Conservation (phyloP, 2,329 filamentous ascomycete genomes). For the Stemphylium beticola region DNA sequence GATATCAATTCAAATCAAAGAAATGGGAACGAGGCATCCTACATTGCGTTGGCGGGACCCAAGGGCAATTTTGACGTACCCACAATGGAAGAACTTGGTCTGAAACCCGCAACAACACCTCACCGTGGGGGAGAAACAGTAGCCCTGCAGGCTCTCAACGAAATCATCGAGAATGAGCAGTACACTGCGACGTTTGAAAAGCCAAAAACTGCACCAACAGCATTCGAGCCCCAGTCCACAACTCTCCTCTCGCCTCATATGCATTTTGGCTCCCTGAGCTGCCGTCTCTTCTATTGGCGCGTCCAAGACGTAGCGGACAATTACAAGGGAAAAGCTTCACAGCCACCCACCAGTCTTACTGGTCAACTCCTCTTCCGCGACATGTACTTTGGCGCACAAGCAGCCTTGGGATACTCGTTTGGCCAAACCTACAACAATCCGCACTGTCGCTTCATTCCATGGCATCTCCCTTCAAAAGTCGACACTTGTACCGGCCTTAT, state of each 20-base stretch:
- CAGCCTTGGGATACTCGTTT: constrained; percentile 68
- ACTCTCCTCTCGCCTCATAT: constrained; percentile 75
- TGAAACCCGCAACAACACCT: constrained; percentile 65
- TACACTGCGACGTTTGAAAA: constrained; percentile 79
- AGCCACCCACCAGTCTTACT: constrained; percentile 70
- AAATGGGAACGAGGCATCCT: constrained; percentile 62
- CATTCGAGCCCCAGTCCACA: constrained; percentile 74
- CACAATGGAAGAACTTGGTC: constrained; percentile 72
- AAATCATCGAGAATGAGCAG: constrained; percentile 65
- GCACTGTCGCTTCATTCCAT: constrained; percentile 76
- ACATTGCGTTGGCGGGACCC: constrained; percentile 68
- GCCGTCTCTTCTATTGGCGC: constrained; percentile 75
- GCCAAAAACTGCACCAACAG: constrained; percentile 75
- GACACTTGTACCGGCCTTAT: constrained; percentile 52
- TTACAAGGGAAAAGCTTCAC: constrained; percentile 61
- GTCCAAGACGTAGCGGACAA: constrained; percentile 66
- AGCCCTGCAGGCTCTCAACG: constrained; percentile 64
- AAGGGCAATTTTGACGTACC: constrained; percentile 73
- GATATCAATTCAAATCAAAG: constrained; percentile 68
- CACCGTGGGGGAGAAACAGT: constrained; percentile 74
- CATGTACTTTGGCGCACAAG: constrained; percentile 84
- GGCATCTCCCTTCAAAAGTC: constrained; percentile 73
- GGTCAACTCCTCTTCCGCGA: constrained; percentile 79
- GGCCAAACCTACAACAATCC: constrained; percentile 69
- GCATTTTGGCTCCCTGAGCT: constrained; percentile 76